A percentile compares a stretch with the other conserved stretches of the same genome.
Conservation (phyloP, 306 rosid species). For the Prunus fruticosa region DNA sequence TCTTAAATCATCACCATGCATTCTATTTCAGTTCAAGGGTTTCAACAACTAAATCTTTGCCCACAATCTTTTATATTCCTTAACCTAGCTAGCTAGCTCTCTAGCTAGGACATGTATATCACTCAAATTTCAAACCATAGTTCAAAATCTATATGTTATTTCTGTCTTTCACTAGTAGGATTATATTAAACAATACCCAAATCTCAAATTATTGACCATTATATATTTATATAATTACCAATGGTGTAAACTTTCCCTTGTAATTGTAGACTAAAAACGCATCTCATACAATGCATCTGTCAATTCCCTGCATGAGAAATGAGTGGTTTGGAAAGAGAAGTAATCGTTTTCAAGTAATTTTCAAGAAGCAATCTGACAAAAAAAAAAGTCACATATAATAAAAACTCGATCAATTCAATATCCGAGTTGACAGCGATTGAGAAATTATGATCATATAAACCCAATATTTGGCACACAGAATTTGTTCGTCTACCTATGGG, state of each 20-base stretch:
- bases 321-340: not conserved
- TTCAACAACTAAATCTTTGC: slow-evolving; percentile 24
- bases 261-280: not conserved
- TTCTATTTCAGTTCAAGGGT: not conserved
- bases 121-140: not conserved
- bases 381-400: not conserved
- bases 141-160: not conserved
- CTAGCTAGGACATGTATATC: not conserved
- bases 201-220: slow-evolving; percentile 1
- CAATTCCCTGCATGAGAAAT: not conserved
- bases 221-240: not conserved
- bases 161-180: slow-evolving; percentile 11
- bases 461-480: not conserved
- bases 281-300: slow-evolving; percentile 21
- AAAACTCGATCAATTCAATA: not conserved
- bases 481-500: not conserved
- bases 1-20: not conserved
- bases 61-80: not conserved
- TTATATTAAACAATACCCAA: not conserved
- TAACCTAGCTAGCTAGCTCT: not conserved
- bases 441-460: not conserved
- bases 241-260: not conserved
- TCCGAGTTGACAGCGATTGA: not conserved
- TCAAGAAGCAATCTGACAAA: slow-evolving; percentile 7
- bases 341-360: not conserved